phyloP scores from a whole-genome alignment of 345 rosid species.

The Brassica carinata region DNA sequence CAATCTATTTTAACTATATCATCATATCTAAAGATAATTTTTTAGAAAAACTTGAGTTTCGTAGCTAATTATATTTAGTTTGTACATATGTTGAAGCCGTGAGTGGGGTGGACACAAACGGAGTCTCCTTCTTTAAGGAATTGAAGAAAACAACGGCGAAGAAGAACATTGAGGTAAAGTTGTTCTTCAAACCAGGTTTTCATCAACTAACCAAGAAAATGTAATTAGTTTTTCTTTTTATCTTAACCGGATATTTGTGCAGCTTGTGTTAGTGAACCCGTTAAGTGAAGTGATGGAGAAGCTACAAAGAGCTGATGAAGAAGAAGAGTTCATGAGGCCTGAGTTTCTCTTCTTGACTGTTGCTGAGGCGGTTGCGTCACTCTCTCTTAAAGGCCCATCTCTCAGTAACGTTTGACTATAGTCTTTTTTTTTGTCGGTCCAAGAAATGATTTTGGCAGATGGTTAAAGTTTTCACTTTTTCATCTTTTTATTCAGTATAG shows the following conservation, averaged over 20 bases:
- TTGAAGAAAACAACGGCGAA: constrained; percentile 61
- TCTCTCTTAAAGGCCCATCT: constrained; percentile 60
- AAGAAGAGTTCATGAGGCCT: constrained; percentile 47
- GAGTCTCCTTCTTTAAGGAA: constrained; percentile 67
- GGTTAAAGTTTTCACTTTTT: constrained; percentile 3
- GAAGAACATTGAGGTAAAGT: constrained; percentile 54
- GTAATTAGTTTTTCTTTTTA: neutral
- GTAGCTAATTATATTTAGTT: constrained; percentile 6
- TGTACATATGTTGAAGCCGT: constrained; percentile 53
- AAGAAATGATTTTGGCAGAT: neutral
- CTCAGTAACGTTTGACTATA: constrained; percentile 47
- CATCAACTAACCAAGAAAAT: neutral
- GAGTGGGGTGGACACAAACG: constrained; percentile 84
- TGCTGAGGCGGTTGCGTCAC: constrained; percentile 86
- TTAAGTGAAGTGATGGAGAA: constrained; percentile 84
- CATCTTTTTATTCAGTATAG: constrained; percentile 12
- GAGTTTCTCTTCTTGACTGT: constrained; percentile 74
- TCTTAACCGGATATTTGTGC: constrained; percentile 17
- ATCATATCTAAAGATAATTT: neutral
- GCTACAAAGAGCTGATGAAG: constrained; percentile 64
- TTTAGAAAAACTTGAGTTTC: neutral
- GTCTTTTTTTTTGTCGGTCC: constrained; percentile 8
- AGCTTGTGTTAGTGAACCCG: constrained; percentile 95
- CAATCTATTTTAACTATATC: neutral
- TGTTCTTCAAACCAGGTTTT: constrained; percentile 3